Base-by-base conservation (phyloP, 148 eudicot genomes). In the Rhododendron henanense region DNA sequence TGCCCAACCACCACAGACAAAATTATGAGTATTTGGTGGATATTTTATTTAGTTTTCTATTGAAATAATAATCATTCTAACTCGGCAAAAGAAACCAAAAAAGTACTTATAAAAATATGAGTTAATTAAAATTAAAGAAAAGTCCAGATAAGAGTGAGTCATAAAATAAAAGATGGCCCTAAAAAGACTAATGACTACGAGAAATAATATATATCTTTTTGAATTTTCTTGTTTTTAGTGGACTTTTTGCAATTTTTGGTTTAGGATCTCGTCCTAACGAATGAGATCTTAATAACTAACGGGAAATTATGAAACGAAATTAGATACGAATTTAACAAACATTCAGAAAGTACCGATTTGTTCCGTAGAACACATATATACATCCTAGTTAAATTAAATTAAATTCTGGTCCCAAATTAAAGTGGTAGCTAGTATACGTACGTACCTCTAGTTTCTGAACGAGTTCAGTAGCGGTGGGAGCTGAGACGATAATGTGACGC, bases 381-480 rank as follows among this genome's bases (percentile, higher is more conserved):
- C 31, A 59, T 59, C 23, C 23, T 4, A 47, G 10, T 47, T 41
- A 41, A 47, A 47, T 47, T 47, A 59, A 59, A 59, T 47, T 47
- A 59, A 59, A 59, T 59, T 59, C 65, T 59, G 65, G 65, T 59
- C 65, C 65, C 65, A 59, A 59, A 8, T 47, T 6, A 7, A 4
- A 59, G 65, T 59, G 2, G n/a, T 65, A 23, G 23, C 3, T 0
- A 8, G 6, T 10, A 1, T 69, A 33, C 35, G 2, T 1, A 33
- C 35, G 2, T 33, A 91, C 96, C 97, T 94, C 95, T 85, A 94
- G 92, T 86, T 94, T 93, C 65, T 88, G 92, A 84, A 94, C 91
- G 50, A 94, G 93, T 45, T 93, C 95, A 79, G 89, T 81, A 18
- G 95, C 94, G 81, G 87, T 92, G 53, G 95, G 90, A 11, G 95